Percentiles rank a stretch among this genome's conserved stretches.
phyloP scores from a whole-genome alignment of 352 stramenopile species.

The Pythium dissimile region DNA sequence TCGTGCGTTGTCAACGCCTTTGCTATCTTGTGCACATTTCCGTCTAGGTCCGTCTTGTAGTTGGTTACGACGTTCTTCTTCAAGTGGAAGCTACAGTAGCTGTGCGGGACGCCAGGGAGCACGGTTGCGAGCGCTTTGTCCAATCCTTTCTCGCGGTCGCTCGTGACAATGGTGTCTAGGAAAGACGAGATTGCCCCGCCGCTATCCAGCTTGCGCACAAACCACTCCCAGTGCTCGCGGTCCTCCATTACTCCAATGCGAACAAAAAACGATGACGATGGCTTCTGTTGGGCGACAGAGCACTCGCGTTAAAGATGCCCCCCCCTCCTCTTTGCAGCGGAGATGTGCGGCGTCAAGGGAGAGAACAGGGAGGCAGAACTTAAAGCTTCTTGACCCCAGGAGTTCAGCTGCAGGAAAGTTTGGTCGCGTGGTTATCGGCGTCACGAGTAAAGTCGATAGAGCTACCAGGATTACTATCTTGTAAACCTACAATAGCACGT shows the following conservation, averaged over 20 bases:
- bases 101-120: conserved; percentile 4
- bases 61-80: conserved; percentile 16
- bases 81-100: conserved; percentile 11
- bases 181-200: not conserved
- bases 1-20: conserved; percentile 1
- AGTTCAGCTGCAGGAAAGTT: not conserved
- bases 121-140: not conserved
- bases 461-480: conserved; percentile 3
- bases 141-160: conserved; percentile 13
- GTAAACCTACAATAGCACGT: not conserved
- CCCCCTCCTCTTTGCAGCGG: not conserved
- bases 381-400: conserved; percentile 5
- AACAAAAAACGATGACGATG: conserved; percentile 6
- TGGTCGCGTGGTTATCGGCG: not conserved
- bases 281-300: conserved; percentile 4
- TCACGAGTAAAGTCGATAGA: conserved; percentile 1
- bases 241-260: conserved; percentile 13
- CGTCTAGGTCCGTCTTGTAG: conserved; percentile 13
- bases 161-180: conserved; percentile 2
- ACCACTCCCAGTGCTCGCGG: conserved; percentile 17
- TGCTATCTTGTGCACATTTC: not conserved
- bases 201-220: not conserved
- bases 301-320: conserved; percentile 2
- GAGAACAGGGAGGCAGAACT: conserved; percentile 6
- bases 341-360: conserved; percentile 6